phyloP scores from a whole-genome alignment of 2,329 filamentous ascomycete genomes.

The Gliomastix tumulicola region DNA sequence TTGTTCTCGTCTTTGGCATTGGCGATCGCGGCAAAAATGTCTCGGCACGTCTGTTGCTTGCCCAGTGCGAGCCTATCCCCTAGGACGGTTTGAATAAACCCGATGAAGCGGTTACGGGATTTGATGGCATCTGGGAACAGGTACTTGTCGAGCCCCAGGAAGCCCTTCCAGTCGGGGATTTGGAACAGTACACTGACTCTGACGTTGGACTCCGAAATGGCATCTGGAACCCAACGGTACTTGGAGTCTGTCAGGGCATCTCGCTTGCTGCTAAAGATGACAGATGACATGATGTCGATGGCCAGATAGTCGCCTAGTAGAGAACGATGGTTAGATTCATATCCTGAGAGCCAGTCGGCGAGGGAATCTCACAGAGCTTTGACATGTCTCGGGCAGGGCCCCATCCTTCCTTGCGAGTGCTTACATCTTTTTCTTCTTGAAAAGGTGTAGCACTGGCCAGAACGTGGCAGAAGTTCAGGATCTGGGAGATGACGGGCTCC shows the following conservation, averaged over 20 bases:
- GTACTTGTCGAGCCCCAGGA: constrained; percentile 5
- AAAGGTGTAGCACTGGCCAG: no score
- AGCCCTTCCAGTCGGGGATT: constrained; percentile 4
- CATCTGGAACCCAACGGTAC: constrained; percentile 8
- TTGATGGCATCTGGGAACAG: constrained; percentile 7
- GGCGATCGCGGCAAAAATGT: constrained; percentile 39
- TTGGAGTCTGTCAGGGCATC: constrained; percentile 6
- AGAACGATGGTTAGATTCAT: no score
- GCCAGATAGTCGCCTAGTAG: constrained; percentile 8
- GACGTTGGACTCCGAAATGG: constrained; percentile 12
- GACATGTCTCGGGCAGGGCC: no score
- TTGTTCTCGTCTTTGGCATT: constrained; percentile 37
- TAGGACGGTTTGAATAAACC: constrained; percentile 8
- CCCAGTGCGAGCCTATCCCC: constrained; percentile 1
- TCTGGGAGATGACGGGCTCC: no score
- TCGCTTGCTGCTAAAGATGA: constrained; percentile 10
- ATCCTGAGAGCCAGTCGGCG: no score
- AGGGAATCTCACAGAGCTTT: no score
- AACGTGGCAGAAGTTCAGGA: no score
- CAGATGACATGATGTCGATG: constrained; percentile 13
- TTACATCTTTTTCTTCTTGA: no score
- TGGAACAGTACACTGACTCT: constrained; percentile 12
- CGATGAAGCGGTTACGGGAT: constrained; percentile 5
- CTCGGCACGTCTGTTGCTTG: constrained; percentile 29
- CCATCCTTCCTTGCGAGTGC: no score